phyloP scores from a whole-genome alignment of 805 yeast species.

The Sporopachydermia lactativora region DNA sequence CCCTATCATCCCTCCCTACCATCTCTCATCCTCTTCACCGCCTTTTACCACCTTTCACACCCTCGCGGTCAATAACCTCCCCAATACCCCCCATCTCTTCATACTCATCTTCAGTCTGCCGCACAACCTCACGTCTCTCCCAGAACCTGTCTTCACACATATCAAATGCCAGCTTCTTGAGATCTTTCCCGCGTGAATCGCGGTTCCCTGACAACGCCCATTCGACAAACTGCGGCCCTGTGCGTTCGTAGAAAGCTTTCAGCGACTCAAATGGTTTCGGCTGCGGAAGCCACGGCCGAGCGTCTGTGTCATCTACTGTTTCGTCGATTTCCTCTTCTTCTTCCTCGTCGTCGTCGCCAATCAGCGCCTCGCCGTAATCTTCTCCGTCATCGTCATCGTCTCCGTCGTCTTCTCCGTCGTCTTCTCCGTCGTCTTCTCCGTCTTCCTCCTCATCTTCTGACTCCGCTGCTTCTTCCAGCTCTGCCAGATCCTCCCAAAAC shows the following conservation, averaged over 20 bases:
- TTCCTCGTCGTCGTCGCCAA: conserved; percentile 53
- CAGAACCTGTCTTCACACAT: conserved; percentile 93
- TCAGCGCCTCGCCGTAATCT: conserved; percentile 23
- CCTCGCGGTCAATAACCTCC: conserved; percentile 68
- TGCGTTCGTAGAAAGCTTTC: conserved; percentile 72
- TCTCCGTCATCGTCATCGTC: conserved; percentile 43
- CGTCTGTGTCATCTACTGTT: conserved; percentile 70
- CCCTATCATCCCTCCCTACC: no score
- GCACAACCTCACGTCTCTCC: conserved; percentile 92
- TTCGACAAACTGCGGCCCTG: conserved; percentile 76
- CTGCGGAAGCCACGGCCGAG: conserved; percentile 93
- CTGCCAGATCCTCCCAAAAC: conserved; percentile 74
- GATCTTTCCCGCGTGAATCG: conserved; percentile 77
- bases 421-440: conserved; percentile 43
- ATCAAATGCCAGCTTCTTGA: conserved; percentile 82
- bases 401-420: conserved; percentile 45
- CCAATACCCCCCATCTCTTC: conserved; percentile 90
- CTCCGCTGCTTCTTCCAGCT: conserved; percentile 32
- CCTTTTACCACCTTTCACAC: conserved; percentile 35
- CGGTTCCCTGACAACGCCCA: conserved; percentile 86
- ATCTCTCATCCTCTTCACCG: conserved; percentile 30
- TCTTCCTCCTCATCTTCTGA: conserved; percentile 17
- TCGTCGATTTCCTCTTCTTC: conserved; percentile 46
- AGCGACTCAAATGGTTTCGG: conserved; percentile 86
- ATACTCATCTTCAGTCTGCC: conserved; percentile 74